A percentile compares a stretch with the other conserved stretches of the same genome.
These are phyloP conservation scores for Kwoniella shandongensis DNA, from an alignment of 768 basidiomycete genomes.

Conservation along the genomic window DNA sequence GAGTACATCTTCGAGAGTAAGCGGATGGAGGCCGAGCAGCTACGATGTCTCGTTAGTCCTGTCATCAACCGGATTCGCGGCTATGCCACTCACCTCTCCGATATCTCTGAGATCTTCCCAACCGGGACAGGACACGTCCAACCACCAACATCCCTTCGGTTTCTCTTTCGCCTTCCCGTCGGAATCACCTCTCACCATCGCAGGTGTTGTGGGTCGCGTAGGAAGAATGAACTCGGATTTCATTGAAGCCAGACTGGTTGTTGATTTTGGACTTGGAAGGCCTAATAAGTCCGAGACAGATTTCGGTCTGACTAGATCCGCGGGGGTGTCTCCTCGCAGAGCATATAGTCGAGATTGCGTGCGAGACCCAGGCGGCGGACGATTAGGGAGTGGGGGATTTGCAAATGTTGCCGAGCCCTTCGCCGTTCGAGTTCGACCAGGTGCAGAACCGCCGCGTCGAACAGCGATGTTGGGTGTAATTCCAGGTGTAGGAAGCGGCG, in stretches of 20 bases:
- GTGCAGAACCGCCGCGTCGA: constrained; percentile 24
- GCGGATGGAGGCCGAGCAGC: constrained; percentile 83
- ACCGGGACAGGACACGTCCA: constrained; percentile 82
- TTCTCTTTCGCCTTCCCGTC: constrained; percentile 14
- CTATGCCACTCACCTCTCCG: constrained; percentile 64
- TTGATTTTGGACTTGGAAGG: constrained; percentile 26
- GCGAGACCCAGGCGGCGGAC: constrained; percentile 13
- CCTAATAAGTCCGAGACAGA: constrained; percentile 49
- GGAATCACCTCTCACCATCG: constrained; percentile 2
- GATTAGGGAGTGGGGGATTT: constrained; percentile 19
- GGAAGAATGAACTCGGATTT: constrained; percentile 13
- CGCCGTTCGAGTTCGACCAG: constrained; percentile 18
- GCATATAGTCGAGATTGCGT: constrained; percentile 27
- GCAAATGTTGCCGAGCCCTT: constrained; percentile 22
- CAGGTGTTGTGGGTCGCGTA: constrained; percentile 7
- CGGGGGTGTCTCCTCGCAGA: constrained; percentile 15
- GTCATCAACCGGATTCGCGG: background rate
- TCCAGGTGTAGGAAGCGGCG: constrained; percentile 13
- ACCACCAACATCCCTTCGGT: constrained; percentile 66
- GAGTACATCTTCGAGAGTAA: constrained; percentile 89
- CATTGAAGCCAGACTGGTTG: constrained; percentile 15
- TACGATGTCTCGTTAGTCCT: constrained; percentile 42
- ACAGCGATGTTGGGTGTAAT: constrained; percentile 12
- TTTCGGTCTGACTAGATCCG: constrained; percentile 37
- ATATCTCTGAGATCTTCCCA: constrained; percentile 84